These are phyloP conservation scores for Hyaloraphidium curvatum DNA, from an alignment of 192 early-diverging fungal species.

Conservation along the genomic window DNA sequence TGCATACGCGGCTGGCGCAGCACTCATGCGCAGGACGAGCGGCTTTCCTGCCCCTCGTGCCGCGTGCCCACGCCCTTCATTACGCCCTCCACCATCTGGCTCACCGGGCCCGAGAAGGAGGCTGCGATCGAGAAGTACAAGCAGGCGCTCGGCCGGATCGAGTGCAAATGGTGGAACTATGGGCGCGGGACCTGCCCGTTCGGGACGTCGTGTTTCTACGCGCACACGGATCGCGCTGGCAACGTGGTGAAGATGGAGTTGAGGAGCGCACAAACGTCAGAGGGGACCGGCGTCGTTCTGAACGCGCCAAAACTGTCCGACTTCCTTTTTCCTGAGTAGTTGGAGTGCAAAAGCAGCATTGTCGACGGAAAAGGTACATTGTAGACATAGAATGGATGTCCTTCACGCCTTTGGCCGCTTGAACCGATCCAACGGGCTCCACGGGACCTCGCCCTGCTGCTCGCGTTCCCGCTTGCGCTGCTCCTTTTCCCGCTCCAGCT, in stretches of 20 bases:
- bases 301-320: no score
- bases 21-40: background rate
- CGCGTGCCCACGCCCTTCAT: slow-evolving; percentile 23
- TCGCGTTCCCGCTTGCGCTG: slow-evolving; percentile 16
- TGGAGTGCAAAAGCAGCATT: no score
- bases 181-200: slow-evolving; percentile 31
- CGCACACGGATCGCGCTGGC: slow-evolving; percentile 22
- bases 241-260: slow-evolving; percentile 9
- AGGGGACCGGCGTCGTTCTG: no score
- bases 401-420: no score
- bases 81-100: slow-evolving; percentile 23
- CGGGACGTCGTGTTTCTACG: slow-evolving; percentile 27
- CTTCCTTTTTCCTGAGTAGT: no score
- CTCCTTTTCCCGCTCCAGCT: slow-evolving; percentile 33
- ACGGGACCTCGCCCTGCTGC: background rate
- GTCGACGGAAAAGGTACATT: no score
- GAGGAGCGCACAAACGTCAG: background rate
- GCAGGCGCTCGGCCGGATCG: slow-evolving; percentile 15
- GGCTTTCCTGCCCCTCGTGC: slow-evolving; percentile 25
- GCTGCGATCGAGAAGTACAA: slow-evolving; percentile 23
- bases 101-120: slow-evolving; percentile 14
- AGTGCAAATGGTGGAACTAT: slow-evolving; percentile 25
- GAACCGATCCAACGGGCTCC: no score
- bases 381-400: no score
- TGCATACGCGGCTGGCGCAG: background rate